Conservation (phyloP, 192 early-diverging fungal species). For the Coemansia sp. region DNA sequence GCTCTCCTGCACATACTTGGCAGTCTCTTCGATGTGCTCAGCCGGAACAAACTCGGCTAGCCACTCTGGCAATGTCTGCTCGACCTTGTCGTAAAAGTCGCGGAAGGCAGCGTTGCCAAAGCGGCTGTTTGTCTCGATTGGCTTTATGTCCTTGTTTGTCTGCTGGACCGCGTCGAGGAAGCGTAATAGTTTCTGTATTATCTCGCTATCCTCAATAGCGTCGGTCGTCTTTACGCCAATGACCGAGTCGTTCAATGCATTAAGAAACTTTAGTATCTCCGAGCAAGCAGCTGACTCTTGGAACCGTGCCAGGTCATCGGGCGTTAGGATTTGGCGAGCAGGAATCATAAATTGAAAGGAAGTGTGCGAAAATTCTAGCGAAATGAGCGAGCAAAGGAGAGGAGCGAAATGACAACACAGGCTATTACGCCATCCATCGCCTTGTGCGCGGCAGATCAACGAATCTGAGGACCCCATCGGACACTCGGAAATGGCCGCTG, state of each 20-base stretch:
- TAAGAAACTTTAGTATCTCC: conserved; percentile 72
- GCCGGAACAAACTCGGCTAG: conserved; percentile 43
- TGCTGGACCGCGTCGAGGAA: conserved; percentile 69
- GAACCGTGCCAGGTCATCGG: conserved; percentile 84
- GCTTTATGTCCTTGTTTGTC: conserved; percentile 67
- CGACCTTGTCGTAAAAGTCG: conserved; percentile 80
- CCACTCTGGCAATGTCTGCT: conserved; percentile 34
- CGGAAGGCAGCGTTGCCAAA: conserved; percentile 98
- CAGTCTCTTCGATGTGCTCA: conserved; percentile 61
- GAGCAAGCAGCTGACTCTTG: conserved; percentile 64
- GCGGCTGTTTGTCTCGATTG: conserved; percentile 75
- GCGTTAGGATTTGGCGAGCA: conserved; percentile 71
- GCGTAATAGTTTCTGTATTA: conserved; percentile 62
- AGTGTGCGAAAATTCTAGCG: too few relatives aligned
- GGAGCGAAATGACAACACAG: not conserved
- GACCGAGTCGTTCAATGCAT: conserved; percentile 73
- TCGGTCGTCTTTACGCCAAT: conserved; percentile 64
- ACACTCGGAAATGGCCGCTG: not conserved
- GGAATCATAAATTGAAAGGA: conserved; percentile 37
- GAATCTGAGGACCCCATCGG: not conserved
- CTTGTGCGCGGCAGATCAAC: not conserved
- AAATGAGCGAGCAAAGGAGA: not conserved
- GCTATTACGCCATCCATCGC: too few relatives aligned
- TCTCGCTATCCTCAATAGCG: conserved; percentile 55
- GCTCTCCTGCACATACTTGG: conserved; percentile 77